A percentile compares a stretch with the other conserved stretches of the same genome.
These are phyloP conservation scores for Backusella luteola DNA, from an alignment of 192 early-diverging fungal genomes.

Conservation along the genomic window DNA sequence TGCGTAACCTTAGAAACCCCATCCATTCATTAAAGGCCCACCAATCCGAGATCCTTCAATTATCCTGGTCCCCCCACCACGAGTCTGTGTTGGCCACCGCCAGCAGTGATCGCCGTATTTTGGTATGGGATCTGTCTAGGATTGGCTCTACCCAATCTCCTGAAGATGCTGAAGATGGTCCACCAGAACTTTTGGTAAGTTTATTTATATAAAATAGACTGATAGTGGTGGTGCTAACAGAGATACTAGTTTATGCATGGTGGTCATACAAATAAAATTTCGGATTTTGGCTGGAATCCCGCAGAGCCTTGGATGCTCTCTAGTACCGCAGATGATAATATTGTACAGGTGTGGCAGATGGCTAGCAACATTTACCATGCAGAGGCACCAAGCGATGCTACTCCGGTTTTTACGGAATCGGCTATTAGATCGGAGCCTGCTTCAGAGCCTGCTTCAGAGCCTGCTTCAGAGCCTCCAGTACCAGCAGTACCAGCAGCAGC, in stretches of 20 bases:
- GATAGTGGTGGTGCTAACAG: not conserved
- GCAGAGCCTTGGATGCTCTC: slow-evolving; percentile 94
- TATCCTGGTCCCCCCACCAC: slow-evolving; percentile 92
- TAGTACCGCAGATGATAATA: slow-evolving; percentile 95
- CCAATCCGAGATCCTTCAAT: slow-evolving; percentile 91
- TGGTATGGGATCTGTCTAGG: slow-evolving; percentile 92
- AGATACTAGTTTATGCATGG: slow-evolving; percentile 88
- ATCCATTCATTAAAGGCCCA: slow-evolving; percentile 90
- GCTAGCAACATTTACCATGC: slow-evolving; percentile 30
- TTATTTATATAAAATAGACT: not conserved
- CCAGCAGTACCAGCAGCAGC: not conserved
- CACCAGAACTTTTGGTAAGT: slow-evolving; percentile 90
- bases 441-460: not conserved
- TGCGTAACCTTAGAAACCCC: slow-evolving; percentile 84
- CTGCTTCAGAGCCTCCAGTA: too few relatives aligned
- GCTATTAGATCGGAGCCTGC: not conserved
- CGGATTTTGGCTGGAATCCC: slow-evolving; percentile 95
- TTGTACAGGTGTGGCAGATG: slow-evolving; percentile 99
- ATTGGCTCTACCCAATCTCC: slow-evolving; percentile 93
- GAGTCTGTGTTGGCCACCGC: slow-evolving; percentile 91
- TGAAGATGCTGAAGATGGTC: slow-evolving; percentile 96
- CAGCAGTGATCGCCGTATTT: slow-evolving; percentile 85
- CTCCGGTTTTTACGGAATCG: not conserved
- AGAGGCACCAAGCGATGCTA: not conserved
- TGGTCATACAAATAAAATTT: slow-evolving; percentile 96